These are phyloP conservation scores for Mycena venus DNA, from an alignment of 768 basidiomycete species.

Conservation along the genomic window DNA sequence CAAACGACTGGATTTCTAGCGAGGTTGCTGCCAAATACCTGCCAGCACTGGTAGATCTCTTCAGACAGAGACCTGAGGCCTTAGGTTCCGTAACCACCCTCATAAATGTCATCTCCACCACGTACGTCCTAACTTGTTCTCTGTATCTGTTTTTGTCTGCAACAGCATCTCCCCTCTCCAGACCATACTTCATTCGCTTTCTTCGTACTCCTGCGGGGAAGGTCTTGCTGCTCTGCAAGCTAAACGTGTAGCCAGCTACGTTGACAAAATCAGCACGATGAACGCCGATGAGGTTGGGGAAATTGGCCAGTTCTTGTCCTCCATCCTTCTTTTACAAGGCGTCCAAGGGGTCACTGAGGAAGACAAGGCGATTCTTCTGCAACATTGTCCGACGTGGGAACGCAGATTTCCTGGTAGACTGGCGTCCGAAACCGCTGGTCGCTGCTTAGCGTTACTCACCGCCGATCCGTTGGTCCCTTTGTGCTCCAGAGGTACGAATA, in stretches of 20 bases:
- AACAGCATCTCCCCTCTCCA: constrained; percentile 25
- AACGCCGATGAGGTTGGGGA: constrained; percentile 46
- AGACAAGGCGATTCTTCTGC: constrained; percentile 48
- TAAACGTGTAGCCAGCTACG: constrained; percentile 47
- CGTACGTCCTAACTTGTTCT: constrained; percentile 40
- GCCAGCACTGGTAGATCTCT: constrained; percentile 48
- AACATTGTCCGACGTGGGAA: constrained; percentile 49
- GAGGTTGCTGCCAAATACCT: constrained; percentile 56
- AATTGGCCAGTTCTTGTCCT: constrained; percentile 55
- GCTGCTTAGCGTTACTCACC: constrained; percentile 50
- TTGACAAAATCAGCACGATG: constrained; percentile 34
- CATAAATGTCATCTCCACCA: constrained; percentile 50
- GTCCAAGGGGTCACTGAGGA: constrained; percentile 43
- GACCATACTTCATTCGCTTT: constrained; percentile 59
- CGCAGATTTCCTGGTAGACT: constrained; percentile 43
- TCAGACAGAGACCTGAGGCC: constrained; percentile 38
- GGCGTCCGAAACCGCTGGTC: constrained; percentile 48
- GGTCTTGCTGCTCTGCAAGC: constrained; percentile 53
- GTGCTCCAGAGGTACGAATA: not conserved
- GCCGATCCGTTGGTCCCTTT: constrained; percentile 41
- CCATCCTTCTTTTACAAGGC: constrained; percentile 56
- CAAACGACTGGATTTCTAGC: constrained; percentile 21
- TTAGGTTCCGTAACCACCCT: constrained; percentile 42
- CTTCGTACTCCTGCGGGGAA: constrained; percentile 44
- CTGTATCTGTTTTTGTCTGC: not conserved